Percentiles rank a stretch among this genome's conserved stretches.
Conservation (phyloP, 106 monocot species). For the Phalaenopsis aphrodite region DNA sequence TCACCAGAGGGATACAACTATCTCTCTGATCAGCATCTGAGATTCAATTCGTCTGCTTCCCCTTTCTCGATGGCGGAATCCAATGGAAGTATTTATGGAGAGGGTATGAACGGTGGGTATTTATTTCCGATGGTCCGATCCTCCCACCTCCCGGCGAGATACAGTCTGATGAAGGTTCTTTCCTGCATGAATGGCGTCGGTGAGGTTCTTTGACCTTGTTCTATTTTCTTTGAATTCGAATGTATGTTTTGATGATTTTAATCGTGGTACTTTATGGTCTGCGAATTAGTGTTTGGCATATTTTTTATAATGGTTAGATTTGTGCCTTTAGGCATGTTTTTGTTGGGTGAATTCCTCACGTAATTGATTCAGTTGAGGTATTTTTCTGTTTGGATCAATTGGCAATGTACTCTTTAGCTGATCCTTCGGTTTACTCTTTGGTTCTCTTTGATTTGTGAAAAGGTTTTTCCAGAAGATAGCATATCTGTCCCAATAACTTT, state of each 20-base stretch:
- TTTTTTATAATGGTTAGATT: not conserved
- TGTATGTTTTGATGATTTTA: not conserved
- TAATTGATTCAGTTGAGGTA: not conserved
- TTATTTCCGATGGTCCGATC: conserved; percentile 26
- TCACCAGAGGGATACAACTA: conserved; percentile 45
- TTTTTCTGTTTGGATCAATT: not conserved
- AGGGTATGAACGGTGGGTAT: conserved; percentile 16
- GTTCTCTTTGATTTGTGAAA: not conserved
- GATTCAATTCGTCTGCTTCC: conserved; percentile 9
- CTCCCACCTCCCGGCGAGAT: conserved; percentile 36
- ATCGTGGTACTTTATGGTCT: not conserved
- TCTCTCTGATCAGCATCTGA: conserved; percentile 23
- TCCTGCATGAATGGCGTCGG: conserved; percentile 55
- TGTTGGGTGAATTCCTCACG: not conserved
- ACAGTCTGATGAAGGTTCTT: conserved; percentile 44
- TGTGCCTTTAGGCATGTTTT: not conserved
- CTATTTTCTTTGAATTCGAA: not conserved
- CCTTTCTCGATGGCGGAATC: conserved; percentile 45
- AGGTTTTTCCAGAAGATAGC: not conserved
- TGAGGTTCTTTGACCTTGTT: conserved; percentile 13
- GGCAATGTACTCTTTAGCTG: not conserved
- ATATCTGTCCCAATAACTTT: not conserved
- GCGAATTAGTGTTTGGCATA: not conserved
- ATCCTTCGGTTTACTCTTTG: not conserved
- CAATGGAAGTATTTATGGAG: conserved; percentile 45